Evolutionary conservation across 2,329 filamentous ascomycete genomes (phyloP).

Genomic region (Biscogniauxia mediterranea): DNA sequence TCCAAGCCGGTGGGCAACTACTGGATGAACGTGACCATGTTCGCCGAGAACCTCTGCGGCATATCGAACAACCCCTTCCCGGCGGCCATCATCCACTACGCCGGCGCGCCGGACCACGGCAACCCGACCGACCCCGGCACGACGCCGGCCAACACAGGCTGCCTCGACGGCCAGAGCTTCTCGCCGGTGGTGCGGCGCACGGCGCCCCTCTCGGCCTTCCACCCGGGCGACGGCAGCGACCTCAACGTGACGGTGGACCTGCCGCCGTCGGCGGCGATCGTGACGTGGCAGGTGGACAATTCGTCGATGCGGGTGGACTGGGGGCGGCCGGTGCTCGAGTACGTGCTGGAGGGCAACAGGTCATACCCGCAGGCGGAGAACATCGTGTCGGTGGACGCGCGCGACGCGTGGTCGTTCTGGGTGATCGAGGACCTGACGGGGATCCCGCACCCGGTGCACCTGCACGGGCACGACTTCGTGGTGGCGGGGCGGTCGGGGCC

Average conservation of each 20-base stretch:
- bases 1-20: constrained; percentile 30
- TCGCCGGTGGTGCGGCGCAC: constrained; percentile 19
- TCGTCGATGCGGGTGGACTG: constrained; percentile 31
- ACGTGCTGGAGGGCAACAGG: constrained; percentile 28
- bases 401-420: constrained; percentile 29
- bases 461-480: constrained; percentile 36
- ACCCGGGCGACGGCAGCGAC: constrained; percentile 6
- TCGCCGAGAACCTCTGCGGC: constrained; percentile 15
- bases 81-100: constrained; percentile 24
- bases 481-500: constrained; percentile 28
- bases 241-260: constrained; percentile 14
- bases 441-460: constrained; percentile 31
- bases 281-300: constrained; percentile 21
- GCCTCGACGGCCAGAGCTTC: constrained; percentile 19
- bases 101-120: constrained; percentile 5
- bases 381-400: constrained; percentile 21
- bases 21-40: constrained; percentile 31
- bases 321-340: constrained; percentile 33
- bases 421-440: constrained; percentile 27
- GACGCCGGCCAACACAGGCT: constrained; percentile 10
- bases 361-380: constrained; percentile 24
- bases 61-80: constrained; percentile 14
- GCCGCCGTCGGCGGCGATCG: neutral
- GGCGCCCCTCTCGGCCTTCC: constrained; percentile 17
- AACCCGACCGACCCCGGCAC: constrained; percentile 18